A percentile compares a stretch with the other conserved stretches of the same genome.
These are phyloP conservation scores for Daldinia eschscholtzii DNA, from an alignment of 2,329 filamentous ascomycete species.

Conservation along the genomic window DNA sequence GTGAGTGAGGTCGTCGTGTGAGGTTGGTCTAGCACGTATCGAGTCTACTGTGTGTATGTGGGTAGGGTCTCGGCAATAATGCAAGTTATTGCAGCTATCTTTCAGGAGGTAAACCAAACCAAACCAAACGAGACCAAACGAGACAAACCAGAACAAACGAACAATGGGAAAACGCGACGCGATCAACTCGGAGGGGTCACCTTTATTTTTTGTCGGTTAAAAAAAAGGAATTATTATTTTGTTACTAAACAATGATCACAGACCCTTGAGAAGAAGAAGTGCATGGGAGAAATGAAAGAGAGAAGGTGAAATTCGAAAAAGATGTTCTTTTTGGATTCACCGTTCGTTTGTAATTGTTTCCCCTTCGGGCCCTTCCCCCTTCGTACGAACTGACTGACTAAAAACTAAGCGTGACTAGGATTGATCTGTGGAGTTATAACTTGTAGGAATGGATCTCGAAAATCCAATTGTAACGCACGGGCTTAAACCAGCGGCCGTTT, in stretches of 20 bases:
- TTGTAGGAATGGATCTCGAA: slow-evolving; percentile 33
- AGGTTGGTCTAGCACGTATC: slow-evolving; percentile 30
- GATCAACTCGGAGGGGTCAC: slow-evolving; percentile 17
- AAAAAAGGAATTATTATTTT: slow-evolving; percentile 24
- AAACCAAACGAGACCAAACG: no score
- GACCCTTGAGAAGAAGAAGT: slow-evolving; percentile 34
- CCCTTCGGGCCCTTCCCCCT: slow-evolving; percentile 36
- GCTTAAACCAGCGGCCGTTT: slow-evolving; percentile 17
- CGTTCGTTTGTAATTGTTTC: slow-evolving; percentile 42
- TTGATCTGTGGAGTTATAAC: slow-evolving; percentile 31
- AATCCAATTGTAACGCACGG: slow-evolving; percentile 38
- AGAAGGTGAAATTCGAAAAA: slow-evolving; percentile 26
- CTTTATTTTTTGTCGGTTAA: slow-evolving; percentile 7
- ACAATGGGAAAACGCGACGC: slow-evolving; percentile 29
- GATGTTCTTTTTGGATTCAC: slow-evolving; percentile 32
- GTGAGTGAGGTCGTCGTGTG: slow-evolving; percentile 14
- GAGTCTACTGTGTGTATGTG: slow-evolving; percentile 15
- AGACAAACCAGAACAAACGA: neutral
- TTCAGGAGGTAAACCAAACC: slow-evolving; percentile 21
- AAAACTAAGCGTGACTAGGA: slow-evolving; percentile 37
- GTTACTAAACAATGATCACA: slow-evolving; percentile 39
- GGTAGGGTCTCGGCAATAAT: slow-evolving; percentile 16
- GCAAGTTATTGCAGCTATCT: neutral
- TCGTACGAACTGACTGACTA: slow-evolving; percentile 34
- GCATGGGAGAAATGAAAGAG: slow-evolving; percentile 26